Evolutionary conservation across 208 protist genomes (phyloP).

Genomic region (Phytomonas francai): DNA sequence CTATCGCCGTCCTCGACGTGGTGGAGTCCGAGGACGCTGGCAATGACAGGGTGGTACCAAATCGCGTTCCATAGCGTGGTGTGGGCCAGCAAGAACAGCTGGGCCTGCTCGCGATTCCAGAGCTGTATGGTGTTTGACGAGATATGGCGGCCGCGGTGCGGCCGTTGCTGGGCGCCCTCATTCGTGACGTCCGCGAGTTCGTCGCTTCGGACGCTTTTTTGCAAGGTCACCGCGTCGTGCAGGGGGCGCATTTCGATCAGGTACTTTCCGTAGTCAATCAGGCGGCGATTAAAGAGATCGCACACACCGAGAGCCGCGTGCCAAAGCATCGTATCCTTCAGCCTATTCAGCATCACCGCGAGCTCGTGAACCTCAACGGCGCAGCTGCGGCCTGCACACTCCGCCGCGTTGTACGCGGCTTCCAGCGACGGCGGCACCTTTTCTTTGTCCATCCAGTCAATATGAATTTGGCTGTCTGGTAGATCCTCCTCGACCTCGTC

Average conservation of each 20-base stretch:
- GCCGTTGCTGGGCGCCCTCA: slow-evolving; percentile 18
- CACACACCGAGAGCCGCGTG: slow-evolving; percentile 78
- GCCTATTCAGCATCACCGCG: slow-evolving; percentile 53
- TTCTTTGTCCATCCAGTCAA: slow-evolving; percentile 15
- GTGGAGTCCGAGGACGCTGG: slow-evolving; percentile 65
- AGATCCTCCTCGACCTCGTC: slow-evolving; percentile 23
- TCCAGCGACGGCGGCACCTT: slow-evolving; percentile 42
- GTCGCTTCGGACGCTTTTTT: slow-evolving; percentile 39
- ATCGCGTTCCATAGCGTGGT: slow-evolving; percentile 75
- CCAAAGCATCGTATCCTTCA: slow-evolving; percentile 64
- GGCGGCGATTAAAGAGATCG: slow-evolving; percentile 61
- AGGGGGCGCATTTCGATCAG: slow-evolving; percentile 71
- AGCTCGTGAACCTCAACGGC: slow-evolving; percentile 76
- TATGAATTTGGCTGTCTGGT: slow-evolving; percentile 31
- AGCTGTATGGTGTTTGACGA: slow-evolving; percentile 46
- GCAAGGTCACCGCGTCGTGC: slow-evolving; percentile 70
- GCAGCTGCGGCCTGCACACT: slow-evolving; percentile 60
- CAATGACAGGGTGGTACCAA: slow-evolving; percentile 68
- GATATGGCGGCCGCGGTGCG: slow-evolving; percentile 10
- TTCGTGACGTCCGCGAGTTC: slow-evolving; percentile 34
- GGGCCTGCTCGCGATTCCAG: slow-evolving; percentile 62
- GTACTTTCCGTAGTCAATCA: slow-evolving; percentile 80
- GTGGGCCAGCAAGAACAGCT: slow-evolving; percentile 77
- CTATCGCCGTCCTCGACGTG: slow-evolving; percentile 72
- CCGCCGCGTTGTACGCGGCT: slow-evolving; percentile 53